Evolutionary conservation across 129 eudicot species (phyloP).

Genomic region (Ambrosia artemisiifolia): DNA sequence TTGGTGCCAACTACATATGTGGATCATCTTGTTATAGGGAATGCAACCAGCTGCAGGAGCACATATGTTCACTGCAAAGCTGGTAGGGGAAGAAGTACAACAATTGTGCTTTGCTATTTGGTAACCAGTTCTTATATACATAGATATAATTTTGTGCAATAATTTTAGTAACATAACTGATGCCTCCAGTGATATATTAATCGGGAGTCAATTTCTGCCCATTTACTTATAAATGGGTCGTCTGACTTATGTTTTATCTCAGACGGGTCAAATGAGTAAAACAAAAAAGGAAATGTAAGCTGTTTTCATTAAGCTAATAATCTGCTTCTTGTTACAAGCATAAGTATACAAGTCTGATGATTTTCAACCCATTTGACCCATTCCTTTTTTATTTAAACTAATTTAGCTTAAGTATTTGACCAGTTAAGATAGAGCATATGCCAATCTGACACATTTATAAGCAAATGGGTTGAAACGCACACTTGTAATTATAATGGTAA

Average conservation of each 20-base stretch:
- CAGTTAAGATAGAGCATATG: too few species aligned
- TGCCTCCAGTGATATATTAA: neutral
- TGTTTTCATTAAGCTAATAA: neutral
- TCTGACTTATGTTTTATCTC: neutral
- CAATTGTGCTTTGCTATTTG: slow-evolving; percentile 82
- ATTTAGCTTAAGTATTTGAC: neutral
- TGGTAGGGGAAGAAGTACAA: slow-evolving; percentile 90
- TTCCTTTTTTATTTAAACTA: neutral
- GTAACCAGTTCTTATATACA: slow-evolving; percentile 28
- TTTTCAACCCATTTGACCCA: neutral
- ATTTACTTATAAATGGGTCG: neutral
- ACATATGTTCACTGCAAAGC: slow-evolving; percentile 96
- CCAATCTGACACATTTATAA: neutral
- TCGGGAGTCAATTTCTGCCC: neutral
- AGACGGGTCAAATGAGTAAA: neutral
- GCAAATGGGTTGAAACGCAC: too few species aligned
- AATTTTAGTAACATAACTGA: neutral
- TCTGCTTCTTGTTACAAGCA: neutral
- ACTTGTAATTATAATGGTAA: too few species aligned
- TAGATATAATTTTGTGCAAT: neutral
- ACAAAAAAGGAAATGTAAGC: neutral
- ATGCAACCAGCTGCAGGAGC: slow-evolving; percentile 56
- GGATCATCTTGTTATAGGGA: slow-evolving; percentile 36
- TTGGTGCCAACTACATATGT: too few species aligned
- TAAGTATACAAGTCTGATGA: neutral